Conservation (phyloP, 2,329 filamentous ascomycete species). For the Cytospora mali region DNA sequence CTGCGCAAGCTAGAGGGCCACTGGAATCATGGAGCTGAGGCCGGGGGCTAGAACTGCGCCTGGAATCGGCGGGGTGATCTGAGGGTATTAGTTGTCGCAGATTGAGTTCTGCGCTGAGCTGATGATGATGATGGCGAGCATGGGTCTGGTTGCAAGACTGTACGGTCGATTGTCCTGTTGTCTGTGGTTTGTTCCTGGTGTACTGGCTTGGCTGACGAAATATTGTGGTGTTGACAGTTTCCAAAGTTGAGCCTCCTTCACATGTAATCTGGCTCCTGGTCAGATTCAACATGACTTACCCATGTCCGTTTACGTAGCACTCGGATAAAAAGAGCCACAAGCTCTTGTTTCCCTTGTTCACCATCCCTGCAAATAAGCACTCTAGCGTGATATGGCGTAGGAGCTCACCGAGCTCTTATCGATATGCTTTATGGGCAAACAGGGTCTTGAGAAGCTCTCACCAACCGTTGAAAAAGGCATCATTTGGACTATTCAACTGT, state of each 20-base stretch:
- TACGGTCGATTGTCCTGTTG: too few species aligned
- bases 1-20: constrained; percentile 29
- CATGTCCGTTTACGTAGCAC: constrained; percentile 8
- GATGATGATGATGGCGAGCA: not conserved
- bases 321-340: not conserved
- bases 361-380: constrained; percentile 1
- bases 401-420: constrained; percentile 14
- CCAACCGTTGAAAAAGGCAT: not conserved
- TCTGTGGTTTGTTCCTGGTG: not conserved
- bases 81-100: not conserved
- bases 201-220: not conserved
- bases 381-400: not conserved
- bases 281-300: not conserved
- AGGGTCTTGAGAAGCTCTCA: not conserved
- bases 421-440: constrained; percentile 1
- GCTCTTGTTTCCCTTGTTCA: constrained; percentile 9
- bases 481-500: too few species aligned
- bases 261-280: constrained; percentile 25
- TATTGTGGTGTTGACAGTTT: constrained; percentile 10
- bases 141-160: too few species aligned
- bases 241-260: constrained; percentile 21
- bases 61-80: not conserved
- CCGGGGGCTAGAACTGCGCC: not conserved
- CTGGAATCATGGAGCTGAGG: constrained; percentile 12
- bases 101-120: not conserved